Base-by-base conservation (phyloP, 371 early-diverging fungal species). In the Mucor ambiguus region DNA sequence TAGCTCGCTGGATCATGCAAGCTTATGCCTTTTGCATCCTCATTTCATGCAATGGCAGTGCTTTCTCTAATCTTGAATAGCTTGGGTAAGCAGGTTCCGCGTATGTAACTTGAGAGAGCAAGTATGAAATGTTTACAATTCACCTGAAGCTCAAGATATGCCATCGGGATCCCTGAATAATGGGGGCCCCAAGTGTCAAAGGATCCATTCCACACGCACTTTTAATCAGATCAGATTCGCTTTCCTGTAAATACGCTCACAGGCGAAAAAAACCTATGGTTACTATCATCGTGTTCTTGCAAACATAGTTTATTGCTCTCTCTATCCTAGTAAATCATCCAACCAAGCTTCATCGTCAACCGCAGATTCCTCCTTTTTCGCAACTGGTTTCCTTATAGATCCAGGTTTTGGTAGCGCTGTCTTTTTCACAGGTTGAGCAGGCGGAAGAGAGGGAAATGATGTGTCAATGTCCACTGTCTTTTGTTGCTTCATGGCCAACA, bases 311-410 rank as follows among this genome's bases (percentile, higher is more conserved):
- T 41, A 41, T 41, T 41, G 41, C 18, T 41, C 18, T 41, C 18
- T 18, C 28, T 60, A 60, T 44, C 60, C 76, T 28, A 83, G 60
- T 6, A 83, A 59, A 29, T 80, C 83, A 64, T 83, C 83, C 28
- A 83, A 44, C 75, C 77, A 83, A 16, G 77, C 81, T 57, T 83
- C 79, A 56, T 80, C 80, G 18, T 77, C 75, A 5, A 68, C 66
- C 18, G 29, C 49, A 11, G 58, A n/a, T 35, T 58, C 63, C 20
- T 59, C 38, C 11, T 24, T 29, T 22, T 60, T 67, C 59, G 60
- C 9, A 9, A 41, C 18, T 10, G 64, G 55, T 32, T 70, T 64
- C 58, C 60, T 68, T 14, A 71, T 72, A 2, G 64, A 61, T 7
- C 67, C 67, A 16, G 76, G 67, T 46, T 66, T 67, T 12, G 74